phyloP scores from a whole-genome alignment of 116 monocot species.

The Iris pallida region DNA sequence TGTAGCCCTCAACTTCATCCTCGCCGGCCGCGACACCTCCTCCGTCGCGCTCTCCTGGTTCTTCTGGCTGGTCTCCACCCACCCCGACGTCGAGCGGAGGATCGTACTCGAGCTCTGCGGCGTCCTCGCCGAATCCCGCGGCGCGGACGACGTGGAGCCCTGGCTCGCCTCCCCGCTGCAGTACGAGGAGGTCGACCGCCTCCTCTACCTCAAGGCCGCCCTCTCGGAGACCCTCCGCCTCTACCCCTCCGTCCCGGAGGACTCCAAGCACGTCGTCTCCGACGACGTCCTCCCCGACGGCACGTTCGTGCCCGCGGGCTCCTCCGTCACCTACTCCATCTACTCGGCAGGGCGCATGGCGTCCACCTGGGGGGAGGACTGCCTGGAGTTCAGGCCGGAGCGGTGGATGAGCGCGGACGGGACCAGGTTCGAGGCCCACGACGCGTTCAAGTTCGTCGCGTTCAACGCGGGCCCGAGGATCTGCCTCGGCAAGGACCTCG shows the following conservation, averaged over 20 bases:
- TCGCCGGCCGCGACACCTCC: constrained; percentile 73
- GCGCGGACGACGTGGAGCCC: constrained; percentile 4
- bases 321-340: constrained; percentile 64
- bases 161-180: constrained; percentile 44
- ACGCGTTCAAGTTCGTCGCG: constrained; percentile 23
- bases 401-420: constrained; percentile 46
- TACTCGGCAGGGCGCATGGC: constrained; percentile 54
- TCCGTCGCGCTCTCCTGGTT: constrained; percentile 75
- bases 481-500: constrained; percentile 31
- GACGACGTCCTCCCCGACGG: constrained; percentile 63
- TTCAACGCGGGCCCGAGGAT: constrained; percentile 32
- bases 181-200: constrained; percentile 53
- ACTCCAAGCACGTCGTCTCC: constrained; percentile 58
- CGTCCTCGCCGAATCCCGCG: constrained; percentile 39
- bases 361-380: constrained; percentile 52
- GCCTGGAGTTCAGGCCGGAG: constrained; percentile 50
- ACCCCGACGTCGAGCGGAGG: constrained; percentile 28
- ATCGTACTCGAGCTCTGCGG: constrained; percentile 40
- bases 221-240: constrained; percentile 56
- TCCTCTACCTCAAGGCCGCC: constrained; percentile 57
- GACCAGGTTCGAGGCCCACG: constrained; percentile 10
- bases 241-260: constrained; percentile 72
- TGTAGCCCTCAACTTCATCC: constrained; percentile 72
- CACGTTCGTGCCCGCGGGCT: constrained; percentile 60
- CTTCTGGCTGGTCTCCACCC: constrained; percentile 63